These are phyloP conservation scores for Prinsepia uniflora DNA, from an alignment of 306 rosid species.

Conservation along the genomic window DNA sequence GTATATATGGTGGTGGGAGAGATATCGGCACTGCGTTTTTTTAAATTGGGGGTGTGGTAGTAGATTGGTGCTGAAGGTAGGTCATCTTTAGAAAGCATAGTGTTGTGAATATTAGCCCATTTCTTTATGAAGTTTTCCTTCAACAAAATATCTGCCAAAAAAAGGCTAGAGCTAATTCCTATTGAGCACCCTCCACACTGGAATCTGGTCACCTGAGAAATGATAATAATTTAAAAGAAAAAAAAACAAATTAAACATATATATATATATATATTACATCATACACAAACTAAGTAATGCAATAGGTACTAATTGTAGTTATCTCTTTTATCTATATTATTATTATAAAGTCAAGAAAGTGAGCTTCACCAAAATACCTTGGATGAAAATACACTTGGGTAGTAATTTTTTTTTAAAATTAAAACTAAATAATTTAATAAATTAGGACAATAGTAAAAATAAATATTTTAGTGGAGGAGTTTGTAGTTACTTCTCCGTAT, in stretches of 20 bases:
- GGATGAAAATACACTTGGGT: too few species aligned
- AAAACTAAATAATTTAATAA: too few species aligned
- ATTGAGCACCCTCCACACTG: conserved; percentile 54
- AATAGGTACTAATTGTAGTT: neutral
- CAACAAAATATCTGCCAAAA: conserved; percentile 44
- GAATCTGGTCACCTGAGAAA: conserved; percentile 49
- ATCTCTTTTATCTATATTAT: too few species aligned
- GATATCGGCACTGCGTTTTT: neutral
- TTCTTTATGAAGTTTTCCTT: conserved; percentile 40
- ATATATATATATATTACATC: neutral
- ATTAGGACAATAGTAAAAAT: too few species aligned
- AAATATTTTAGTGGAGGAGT: too few species aligned
- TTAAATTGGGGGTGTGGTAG: conserved; percentile 18
- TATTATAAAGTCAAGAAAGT: too few species aligned
- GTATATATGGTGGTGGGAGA: conserved; percentile 17
- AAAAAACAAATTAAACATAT: too few species aligned
- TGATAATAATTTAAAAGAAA: too few species aligned
- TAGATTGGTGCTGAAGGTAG: conserved; percentile 30
- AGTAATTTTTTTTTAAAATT: too few species aligned
- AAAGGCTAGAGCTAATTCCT: conserved; percentile 64
- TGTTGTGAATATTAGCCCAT: conserved; percentile 54
- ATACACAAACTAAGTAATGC: neutral
- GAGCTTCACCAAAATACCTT: too few species aligned
- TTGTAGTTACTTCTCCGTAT: too few species aligned
- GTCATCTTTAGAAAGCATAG: neutral